Evolutionary conservation across 805 yeast genomes (phyloP).

Genomic region (Phaffomyces opuntiae): DNA sequence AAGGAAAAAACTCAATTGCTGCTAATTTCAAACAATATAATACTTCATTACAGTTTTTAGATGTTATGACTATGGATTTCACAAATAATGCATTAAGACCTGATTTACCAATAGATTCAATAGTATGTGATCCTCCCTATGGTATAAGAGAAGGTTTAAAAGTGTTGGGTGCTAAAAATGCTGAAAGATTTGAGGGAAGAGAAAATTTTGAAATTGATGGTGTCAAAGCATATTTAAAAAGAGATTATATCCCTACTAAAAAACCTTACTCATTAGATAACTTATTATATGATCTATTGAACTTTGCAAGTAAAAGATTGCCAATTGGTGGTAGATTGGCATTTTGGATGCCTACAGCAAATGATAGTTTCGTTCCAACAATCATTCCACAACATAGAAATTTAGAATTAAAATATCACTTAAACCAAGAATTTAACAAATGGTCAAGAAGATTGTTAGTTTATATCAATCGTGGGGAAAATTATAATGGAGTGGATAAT

Average conservation of each 20-base stretch:
- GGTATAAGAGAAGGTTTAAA: conserved; percentile 95
- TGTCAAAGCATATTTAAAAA: conserved; percentile 63
- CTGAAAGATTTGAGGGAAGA: conserved; percentile 61
- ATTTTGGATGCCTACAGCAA: conserved; percentile 98
- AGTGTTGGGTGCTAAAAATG: conserved; percentile 79
- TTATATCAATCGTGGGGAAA: conserved; percentile 60
- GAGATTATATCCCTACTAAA: conserved; percentile 88
- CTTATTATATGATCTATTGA: conserved; percentile 69
- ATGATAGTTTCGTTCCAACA: conserved; percentile 67
- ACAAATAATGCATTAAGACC: conserved; percentile 78
- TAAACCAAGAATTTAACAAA: conserved; percentile 84
- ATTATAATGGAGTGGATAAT: conserved; percentile 43
- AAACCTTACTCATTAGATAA: conserved; percentile 79
- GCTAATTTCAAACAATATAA: conserved; percentile 74
- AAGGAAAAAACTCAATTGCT: conserved; percentile 44
- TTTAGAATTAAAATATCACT: conserved; percentile 60
- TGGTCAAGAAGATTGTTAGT: conserved; percentile 89
- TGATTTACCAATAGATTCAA: conserved; percentile 61
- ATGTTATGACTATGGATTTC: conserved; percentile 87
- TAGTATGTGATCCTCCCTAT: conserved; percentile 95
- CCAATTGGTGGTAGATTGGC: conserved; percentile 75
- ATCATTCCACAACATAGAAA: conserved; percentile 73
- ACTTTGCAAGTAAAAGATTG: conserved; percentile 65
- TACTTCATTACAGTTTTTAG: conserved; percentile 52
- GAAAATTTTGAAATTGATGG: conserved; percentile 75